Evolutionary conservation across 352 stramenopile species (phyloP), one percentile per base, ranked within the genome.

Genomic region (Phytophthora citrophthora): DNA sequence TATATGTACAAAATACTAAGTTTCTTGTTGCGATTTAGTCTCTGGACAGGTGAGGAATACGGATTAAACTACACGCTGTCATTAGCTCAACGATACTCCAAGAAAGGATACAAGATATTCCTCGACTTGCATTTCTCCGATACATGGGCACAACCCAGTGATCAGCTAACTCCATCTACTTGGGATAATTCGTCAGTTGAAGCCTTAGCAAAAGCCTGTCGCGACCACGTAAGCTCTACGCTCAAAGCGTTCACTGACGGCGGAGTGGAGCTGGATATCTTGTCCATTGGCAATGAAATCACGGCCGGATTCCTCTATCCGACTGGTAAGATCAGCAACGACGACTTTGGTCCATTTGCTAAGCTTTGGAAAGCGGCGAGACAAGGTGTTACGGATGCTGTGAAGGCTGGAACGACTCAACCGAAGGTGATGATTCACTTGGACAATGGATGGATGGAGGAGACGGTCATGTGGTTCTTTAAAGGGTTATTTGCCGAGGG

Each of bases 61-160:
- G 45, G 31, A 1, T 44, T 72, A 23, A 45, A 65, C 40, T 76
- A 76, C 56, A 72, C 68, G 13, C 18, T 76, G 43, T 45, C 44
- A 4, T 26, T 69, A 15, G 68, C 68, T 7, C 56, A 76, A 53
- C 62, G 62, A 0, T 72, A 72, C 49, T 70, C 48, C 8, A 76
- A 64, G 38, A 60, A 59, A 9, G 68, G 63, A 1, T 72, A 72
- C 53, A 69, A 62, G 32, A 76, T 76, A 66, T 76, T 59, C 44
- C 57, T 76, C 3, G 68, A 76, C 53, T 51, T 76, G 56, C 68
- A 76, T 49, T 76, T 76, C 53, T 76, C 68, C 15, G 68, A 76
- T 29, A 76, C 68, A 1, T 76, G 68, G 68, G 68, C 68, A 1
- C 51, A 76, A 9, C 57, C 62, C 12, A 66, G 48, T 9, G 36